phyloP scores from a whole-genome alignment of 1,139 yeast genomes.

The Pichia sp. region DNA sequence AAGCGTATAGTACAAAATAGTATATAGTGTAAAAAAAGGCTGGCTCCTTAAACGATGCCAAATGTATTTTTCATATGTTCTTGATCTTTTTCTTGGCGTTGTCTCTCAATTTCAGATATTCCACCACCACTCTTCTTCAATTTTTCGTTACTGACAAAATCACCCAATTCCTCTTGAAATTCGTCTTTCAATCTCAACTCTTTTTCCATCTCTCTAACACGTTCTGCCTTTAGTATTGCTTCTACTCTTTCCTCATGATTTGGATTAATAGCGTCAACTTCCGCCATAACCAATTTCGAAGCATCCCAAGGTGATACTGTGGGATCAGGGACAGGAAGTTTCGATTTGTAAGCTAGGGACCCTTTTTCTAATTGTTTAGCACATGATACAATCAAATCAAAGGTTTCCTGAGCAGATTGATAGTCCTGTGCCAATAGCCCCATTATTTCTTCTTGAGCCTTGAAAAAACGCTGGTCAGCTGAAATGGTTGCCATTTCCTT shows the following conservation, averaged over 20 bases:
- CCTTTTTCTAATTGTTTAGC: constrained; percentile 68
- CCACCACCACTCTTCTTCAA: constrained; percentile 78
- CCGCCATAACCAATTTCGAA: constrained; percentile 75
- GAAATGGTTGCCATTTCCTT: constrained; percentile 83
- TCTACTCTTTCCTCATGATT: constrained; percentile 80
- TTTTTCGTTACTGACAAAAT: constrained; percentile 72
- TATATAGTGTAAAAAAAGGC: neutral
- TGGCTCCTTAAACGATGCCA: constrained; percentile 21
- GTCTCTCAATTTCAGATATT: constrained; percentile 74
- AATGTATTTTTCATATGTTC: constrained; percentile 55
- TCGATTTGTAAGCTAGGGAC: constrained; percentile 31
- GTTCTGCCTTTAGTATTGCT: constrained; percentile 86
- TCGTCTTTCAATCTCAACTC: constrained; percentile 55
- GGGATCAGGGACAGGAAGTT: constrained; percentile 60
- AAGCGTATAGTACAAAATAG: constrained; percentile 10
- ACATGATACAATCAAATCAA: constrained; percentile 74
- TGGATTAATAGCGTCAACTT: constrained; percentile 75
- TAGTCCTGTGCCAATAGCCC: constrained; percentile 79
- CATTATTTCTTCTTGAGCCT: constrained; percentile 82
- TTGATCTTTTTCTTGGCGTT: constrained; percentile 62
- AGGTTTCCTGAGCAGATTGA: constrained; percentile 75
- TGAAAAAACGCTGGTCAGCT: constrained; percentile 89
- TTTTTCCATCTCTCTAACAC: constrained; percentile 68
- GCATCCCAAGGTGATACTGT: constrained; percentile 61
- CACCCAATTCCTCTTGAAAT: constrained; percentile 84